Percentiles rank a stretch among this genome's conserved stretches.
These are phyloP conservation scores for Nakazawaea ambrosiae DNA, from an alignment of 805 yeast genomes.

Conservation along the genomic window DNA sequence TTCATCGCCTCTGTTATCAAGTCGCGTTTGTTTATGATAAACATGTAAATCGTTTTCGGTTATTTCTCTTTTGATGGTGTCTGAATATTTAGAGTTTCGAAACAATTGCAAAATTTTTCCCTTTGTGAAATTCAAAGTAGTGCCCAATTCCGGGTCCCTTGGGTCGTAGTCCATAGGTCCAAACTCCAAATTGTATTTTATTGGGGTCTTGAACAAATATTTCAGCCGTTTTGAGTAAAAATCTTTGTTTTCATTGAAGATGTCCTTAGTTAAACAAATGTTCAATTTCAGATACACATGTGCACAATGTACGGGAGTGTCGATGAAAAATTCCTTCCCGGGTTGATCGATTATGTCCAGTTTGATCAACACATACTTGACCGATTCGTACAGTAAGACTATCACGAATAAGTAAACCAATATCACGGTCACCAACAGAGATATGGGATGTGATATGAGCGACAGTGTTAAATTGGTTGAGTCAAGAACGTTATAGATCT, in stretches of 20 bases:
- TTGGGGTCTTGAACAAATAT: conserved; percentile 24
- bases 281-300: conserved; percentile 55
- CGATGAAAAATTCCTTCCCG: conserved; percentile 52
- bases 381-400: conserved; percentile 18
- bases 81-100: conserved; percentile 30
- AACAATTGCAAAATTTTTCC: conserved; percentile 48
- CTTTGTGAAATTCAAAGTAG: conserved; percentile 58
- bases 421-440: conserved; percentile 17
- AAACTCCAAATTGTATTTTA: conserved; percentile 67
- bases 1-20: conserved; percentile 34
- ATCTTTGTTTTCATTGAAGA: conserved; percentile 13
- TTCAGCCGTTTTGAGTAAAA: no score
- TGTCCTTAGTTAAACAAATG: conserved; percentile 18
- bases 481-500: background rate
- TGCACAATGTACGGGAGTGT: conserved; percentile 74
- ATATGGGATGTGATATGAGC: conserved; percentile 1
- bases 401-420: conserved; percentile 18
- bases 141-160: conserved; percentile 63
- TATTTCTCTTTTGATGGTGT: no score
- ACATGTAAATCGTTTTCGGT: conserved; percentile 29
- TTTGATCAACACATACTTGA: conserved; percentile 18
- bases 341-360: conserved; percentile 17
- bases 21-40: conserved; percentile 24
- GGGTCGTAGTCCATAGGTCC: conserved; percentile 71
- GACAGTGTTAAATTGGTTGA: conserved; percentile 1